These are phyloP conservation scores for Mycena latifolia DNA, from an alignment of 768 basidiomycete genomes.

Conservation along the genomic window DNA sequence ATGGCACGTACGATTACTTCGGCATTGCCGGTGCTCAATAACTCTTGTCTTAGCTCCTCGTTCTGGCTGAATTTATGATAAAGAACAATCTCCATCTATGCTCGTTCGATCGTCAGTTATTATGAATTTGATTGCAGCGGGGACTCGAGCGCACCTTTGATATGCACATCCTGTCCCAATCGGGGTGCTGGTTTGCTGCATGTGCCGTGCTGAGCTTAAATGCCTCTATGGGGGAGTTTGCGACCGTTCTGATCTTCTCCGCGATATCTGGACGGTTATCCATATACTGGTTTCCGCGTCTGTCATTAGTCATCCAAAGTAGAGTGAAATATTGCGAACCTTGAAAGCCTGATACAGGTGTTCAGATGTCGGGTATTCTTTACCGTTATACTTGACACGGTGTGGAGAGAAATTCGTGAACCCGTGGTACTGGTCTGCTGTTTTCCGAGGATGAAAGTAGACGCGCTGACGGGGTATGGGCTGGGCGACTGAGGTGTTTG, in stretches of 20 bases:
- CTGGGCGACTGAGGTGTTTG: too few species aligned
- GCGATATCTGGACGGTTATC: too few species aligned
- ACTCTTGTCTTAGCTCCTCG: not conserved
- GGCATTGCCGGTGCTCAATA: slow-evolving; percentile 5
- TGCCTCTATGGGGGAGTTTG: too few species aligned
- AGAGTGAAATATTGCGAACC: not conserved
- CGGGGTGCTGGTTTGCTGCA: too few species aligned
- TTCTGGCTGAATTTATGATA: slow-evolving; percentile 11
- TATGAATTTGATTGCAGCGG: too few species aligned
- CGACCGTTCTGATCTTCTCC: too few species aligned
- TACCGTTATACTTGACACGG: slow-evolving; percentile 2
- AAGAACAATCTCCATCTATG: slow-evolving; percentile 2
- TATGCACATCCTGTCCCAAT: not conserved
- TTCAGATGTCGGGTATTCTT: not conserved
- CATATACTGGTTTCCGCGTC: not conserved
- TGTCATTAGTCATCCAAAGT: not conserved
- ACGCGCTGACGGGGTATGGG: not conserved
- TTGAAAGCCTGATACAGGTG: slow-evolving; percentile 9
- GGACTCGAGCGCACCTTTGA: slow-evolving; percentile 3
- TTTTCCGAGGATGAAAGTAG: not conserved
- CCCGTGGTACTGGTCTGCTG: not conserved
- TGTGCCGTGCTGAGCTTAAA: too few species aligned
- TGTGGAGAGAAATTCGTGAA: slow-evolving; percentile 44
- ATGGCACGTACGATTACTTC: slow-evolving; percentile 2
- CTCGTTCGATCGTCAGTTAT: not conserved